Evolutionary conservation across 306 rosid species (phyloP), one percentile per base, ranked within the genome.

Genomic region (Neltuma alba): DNA sequence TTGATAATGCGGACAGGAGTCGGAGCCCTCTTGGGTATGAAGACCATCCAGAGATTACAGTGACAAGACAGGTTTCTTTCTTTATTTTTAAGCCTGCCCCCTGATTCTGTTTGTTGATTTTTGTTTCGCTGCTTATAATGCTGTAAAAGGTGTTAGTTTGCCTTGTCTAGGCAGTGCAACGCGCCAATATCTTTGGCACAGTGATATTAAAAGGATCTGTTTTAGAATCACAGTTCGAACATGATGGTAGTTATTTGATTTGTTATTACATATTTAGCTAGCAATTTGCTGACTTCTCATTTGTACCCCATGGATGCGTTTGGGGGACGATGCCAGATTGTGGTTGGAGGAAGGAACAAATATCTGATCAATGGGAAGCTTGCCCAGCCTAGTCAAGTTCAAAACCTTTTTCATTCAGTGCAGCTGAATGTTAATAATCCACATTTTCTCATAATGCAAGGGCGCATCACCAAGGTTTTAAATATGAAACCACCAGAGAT

Each of bases 351-450:
- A 13, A 86, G 99, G 87, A 95, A 95, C 88, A 95, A 93, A 71
- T 93, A 95, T 75, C 83, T 93, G 85, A 91, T 95, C 66, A 95
- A 93, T 71, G 98, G 99, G 86, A 95, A 93, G 78, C 97, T 95
- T 91, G 98, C 99, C 10, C 99, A 93, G 85, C 98, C 99, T 27
- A 88, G 90, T 86, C 99, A 95, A 89, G 97, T 95, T 16, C 99
- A 95, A 79, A 95, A 95, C 77, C 98, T 95, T 72, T 95, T 95
- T 77, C 99, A 95, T 82, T 93, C 99, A 0, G 98, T 95, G 85
- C 99, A 95, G 88, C 96, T 95, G 70, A 95, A 95, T 79, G 98
- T 95, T 57, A 95, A 95, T 48, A 95, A 95, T 81, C 99, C 99
- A 0, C 99, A 95, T 89, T 95, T 95, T 76, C 94, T 95, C 20